Evolutionary conservation across 2,329 filamentous ascomycete species (phyloP).

Genomic region (Penicillium hordei): DNA sequence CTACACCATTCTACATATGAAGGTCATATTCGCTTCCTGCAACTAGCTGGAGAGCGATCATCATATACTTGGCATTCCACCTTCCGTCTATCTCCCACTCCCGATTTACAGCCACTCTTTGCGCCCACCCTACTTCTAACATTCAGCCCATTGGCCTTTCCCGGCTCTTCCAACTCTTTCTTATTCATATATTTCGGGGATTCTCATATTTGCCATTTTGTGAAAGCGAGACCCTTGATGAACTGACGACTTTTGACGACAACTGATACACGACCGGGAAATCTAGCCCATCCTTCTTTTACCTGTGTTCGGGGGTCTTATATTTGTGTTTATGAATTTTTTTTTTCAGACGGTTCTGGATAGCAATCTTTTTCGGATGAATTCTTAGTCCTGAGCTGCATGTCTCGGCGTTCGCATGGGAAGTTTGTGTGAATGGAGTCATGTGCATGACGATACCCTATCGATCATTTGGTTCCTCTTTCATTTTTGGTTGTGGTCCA

Average conservation of each 20-base stretch:
- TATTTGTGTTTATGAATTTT: conserved; percentile 24
- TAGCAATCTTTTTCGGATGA: conserved; percentile 17
- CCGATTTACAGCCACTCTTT: conserved; percentile 3
- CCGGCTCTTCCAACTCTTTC: conserved; percentile 8
- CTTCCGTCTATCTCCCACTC: background rate
- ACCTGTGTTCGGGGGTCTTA: conserved; percentile 29
- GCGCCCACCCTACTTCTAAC: background rate
- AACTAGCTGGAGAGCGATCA: conserved; percentile 3
- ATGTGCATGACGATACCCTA: conserved; percentile 39
- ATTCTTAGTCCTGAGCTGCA: conserved; percentile 24
- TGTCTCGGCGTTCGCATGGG: conserved; percentile 33
- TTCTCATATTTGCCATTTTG: conserved; percentile 15
- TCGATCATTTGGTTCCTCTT: conserved; percentile 20
- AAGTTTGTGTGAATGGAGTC: conserved; percentile 28
- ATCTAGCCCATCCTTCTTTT: conserved; percentile 11
- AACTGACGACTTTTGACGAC: conserved; percentile 37
- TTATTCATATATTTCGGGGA: conserved; percentile 20
- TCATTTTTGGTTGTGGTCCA: conserved; percentile 27
- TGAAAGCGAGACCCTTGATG: conserved; percentile 28
- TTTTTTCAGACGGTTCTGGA: conserved; percentile 11
- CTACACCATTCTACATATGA: conserved; percentile 2
- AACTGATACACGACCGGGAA: conserved; percentile 36
- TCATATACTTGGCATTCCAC: conserved; percentile 4
- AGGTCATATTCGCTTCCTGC: conserved; percentile 13
- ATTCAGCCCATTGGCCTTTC: background rate